Evolutionary conservation across 179 eudicot species (phyloP), one percentile per base, ranked within the genome.

Genomic region (Patellifolia procumbens): DNA sequence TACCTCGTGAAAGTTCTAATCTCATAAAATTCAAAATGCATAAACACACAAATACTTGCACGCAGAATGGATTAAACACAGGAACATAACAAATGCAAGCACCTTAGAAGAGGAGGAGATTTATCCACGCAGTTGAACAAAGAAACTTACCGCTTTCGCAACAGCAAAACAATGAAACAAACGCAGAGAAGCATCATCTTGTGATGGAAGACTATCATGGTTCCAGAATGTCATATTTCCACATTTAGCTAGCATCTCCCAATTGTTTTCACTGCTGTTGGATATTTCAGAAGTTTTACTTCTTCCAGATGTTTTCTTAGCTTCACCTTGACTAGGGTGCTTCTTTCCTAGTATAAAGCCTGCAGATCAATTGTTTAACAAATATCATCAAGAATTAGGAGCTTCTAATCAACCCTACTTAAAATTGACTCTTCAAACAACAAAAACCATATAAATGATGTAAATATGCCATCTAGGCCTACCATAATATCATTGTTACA

Each of bases 341-440:
- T 86, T 89, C 90, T 89, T 93, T 78, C 97, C 98, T 53, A 93
- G 76, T 43, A 95, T 85, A 79, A 81, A 90, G 32, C 99, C 97
- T 94, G 88, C 63, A 29, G 32, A 77, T 37, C 58, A 73, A 82
- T 9, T 26, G 61, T 20, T 19, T 34, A 11, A 39, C 35, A 29
- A 2, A 28, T 5, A 51, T 22, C 64, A 56, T 72, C 74, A 72
- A 32, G 39, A 65, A 28, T 48, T 7, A 55, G 43, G 42, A 71
- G 19, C 64, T 43, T 60, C 13, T 15, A 17, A 67, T 26, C 45
- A 35, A 68, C 29, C 26, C 71, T 39, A 37, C 51, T n/a, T n/a
- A 60, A 29, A 17, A n/a, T 7, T 12, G 22, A 69, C 70, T 49
- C 46, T 48, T 45, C 34, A 11, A 6, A 45, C 62, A 55, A 31